Base-by-base conservation (phyloP, 805 yeast genomes). In the Wickerhamiella occidentalis region DNA sequence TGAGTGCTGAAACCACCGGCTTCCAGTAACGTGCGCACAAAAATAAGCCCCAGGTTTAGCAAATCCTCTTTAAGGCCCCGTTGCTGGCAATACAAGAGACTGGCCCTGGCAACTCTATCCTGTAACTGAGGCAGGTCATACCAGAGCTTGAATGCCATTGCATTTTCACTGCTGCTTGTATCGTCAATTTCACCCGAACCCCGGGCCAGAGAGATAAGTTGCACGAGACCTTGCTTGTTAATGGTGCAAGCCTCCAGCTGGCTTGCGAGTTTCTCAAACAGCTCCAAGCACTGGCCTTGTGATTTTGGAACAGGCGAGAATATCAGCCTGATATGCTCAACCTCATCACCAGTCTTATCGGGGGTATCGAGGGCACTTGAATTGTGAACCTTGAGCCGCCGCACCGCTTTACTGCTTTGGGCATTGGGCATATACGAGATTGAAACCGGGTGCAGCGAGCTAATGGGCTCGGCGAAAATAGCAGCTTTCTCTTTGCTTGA, bases 141-240 rank as follows among this genome's bases (percentile, higher is more conserved):
- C 51, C 51, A 49, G 17, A 26, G 22, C 25, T 22, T 25, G 19
- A 12, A 21, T 2, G 40, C 33, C 7, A 13, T 3, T 9, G 11
- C 33, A 36, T 26, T 15, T 2, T 21, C 30, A 11, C 38, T 6
- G 26, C 15, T n/a, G 9, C 13, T 11, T 6, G 8, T 13, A 6
- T 11, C 23, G 15, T 12, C 41, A 25, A 25, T 25, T 5, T 21
- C 18, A 13, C n/a, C 12, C 8, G 44, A 15, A 3, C 44, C 44
- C 4, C 19, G 30, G 8, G 33, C 21, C 1, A 49, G 30, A 2
- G 25, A 11, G 3, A 45, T 35, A 44, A 59, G 53, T 41, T 54
- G 55, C 15, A 58, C 38, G 11, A 60, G 52, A 17, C 58, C 61
- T 28, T 55, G 55, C 4, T 56, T 40, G 25, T 51, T 54, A 25